Percentiles rank a stretch among this genome's conserved stretches.
phyloP scores from a whole-genome alignment of 331 rosid species.

The Acacia pycnantha region DNA sequence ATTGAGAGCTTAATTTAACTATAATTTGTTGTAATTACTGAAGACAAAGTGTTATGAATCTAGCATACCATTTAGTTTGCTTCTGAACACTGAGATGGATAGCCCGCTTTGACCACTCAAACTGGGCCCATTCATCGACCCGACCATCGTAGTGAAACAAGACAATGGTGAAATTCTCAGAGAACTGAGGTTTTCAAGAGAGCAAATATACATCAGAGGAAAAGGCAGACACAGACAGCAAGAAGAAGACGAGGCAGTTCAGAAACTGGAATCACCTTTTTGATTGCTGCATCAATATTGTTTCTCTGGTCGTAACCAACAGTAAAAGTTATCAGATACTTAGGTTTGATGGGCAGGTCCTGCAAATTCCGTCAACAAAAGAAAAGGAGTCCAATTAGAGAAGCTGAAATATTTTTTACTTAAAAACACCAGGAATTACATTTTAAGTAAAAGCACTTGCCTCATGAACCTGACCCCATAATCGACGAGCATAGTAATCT shows the following conservation, averaged over 20 bases:
- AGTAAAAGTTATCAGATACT: constrained; percentile 80
- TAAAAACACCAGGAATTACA: not conserved
- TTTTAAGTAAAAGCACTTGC: constrained; percentile 37
- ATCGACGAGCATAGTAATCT: constrained; percentile 72
- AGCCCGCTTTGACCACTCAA: constrained; percentile 91
- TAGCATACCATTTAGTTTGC: constrained; percentile 81
- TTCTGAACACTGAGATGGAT: constrained; percentile 72
- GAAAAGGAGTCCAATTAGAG: constrained; percentile 40
- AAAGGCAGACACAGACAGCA: not conserved
- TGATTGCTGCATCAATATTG: constrained; percentile 77
- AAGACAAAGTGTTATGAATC: not conserved
- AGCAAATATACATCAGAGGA: not conserved
- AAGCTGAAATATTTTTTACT: constrained; percentile 16
- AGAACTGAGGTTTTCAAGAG: constrained; percentile 57
- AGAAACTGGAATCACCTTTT: constrained; percentile 52
- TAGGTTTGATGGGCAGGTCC: constrained; percentile 63
- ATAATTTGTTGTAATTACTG: constrained; percentile 5
- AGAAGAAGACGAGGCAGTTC: constrained; percentile 1
- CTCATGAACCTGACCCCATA: constrained; percentile 83
- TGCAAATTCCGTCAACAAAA: constrained; percentile 50
- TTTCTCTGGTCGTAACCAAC: constrained; percentile 70
- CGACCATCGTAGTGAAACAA: constrained; percentile 94
- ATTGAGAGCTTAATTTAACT: not conserved
- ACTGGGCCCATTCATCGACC: constrained; percentile 74
- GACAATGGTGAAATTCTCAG: constrained; percentile 78